Evolutionary conservation across 164 flowering plant genomes (phyloP).

Genomic region (Macadamia integrifolia): DNA sequence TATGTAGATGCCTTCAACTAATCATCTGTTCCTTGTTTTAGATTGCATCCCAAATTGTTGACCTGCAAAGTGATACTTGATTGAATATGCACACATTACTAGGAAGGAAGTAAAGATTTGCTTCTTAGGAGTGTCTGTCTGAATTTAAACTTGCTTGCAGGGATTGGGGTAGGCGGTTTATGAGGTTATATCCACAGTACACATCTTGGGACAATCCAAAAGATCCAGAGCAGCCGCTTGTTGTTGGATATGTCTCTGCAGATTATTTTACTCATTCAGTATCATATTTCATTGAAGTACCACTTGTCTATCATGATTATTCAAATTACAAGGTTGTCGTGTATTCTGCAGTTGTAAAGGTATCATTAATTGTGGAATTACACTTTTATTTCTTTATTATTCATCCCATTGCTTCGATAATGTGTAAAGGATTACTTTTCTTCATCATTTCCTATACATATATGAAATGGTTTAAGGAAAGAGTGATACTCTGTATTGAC

Average conservation of each 20-base stretch:
- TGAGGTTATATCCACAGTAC: slow-evolving; percentile 68
- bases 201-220: slow-evolving; percentile 90
- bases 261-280: slow-evolving; percentile 99
- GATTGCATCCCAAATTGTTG: too few species aligned
- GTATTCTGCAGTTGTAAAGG: slow-evolving; percentile 99
- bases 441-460: too few species aligned
- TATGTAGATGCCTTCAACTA: too few species aligned
- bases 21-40: too few species aligned
- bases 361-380: slow-evolving; percentile 18
- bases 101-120: too few species aligned
- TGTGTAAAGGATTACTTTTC: too few species aligned
- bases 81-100: too few species aligned
- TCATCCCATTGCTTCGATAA: background rate
- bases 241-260: slow-evolving; percentile 95
- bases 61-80: too few species aligned
- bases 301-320: slow-evolving; percentile 77
- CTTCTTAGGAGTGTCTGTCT: background rate
- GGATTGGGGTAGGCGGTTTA: slow-evolving; percentile 97
- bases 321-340: slow-evolving; percentile 81
- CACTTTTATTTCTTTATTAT: too few species aligned
- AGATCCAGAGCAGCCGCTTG: slow-evolving; percentile 82
- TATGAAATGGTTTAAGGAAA: too few species aligned
- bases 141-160: slow-evolving; percentile 36
- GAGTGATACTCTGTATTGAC: background rate
- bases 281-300: slow-evolving; percentile 96